Evolutionary conservation across 257 asterid species (phyloP), one percentile per base, ranked within the genome.

Genomic region (Capsicum pubescens): DNA sequence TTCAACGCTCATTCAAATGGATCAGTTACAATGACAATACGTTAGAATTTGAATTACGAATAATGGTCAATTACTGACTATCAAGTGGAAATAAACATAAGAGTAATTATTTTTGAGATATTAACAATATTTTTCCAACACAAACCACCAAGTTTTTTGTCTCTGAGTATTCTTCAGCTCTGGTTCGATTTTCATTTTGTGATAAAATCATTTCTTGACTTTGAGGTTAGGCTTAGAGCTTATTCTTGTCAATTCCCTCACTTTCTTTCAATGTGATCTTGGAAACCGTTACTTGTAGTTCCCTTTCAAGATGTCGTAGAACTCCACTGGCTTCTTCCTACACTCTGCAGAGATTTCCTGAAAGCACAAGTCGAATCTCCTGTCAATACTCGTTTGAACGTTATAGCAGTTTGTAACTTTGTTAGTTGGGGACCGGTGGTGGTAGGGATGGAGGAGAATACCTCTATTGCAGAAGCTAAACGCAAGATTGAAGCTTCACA

Each of bases 401-500:
- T 52, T 19, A 21, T 76, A 74, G 63, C 48, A 13, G 81, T 21
- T 50, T 6, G 61, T 68, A 15, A 36, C 76, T 68, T 68, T 39
- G 55, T 54, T 76, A 14, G 21, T 3, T 50, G 63, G 81, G 63
- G 21, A 0, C 8, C 9, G 14, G 5, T 12, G 61, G 46, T 21
- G 21, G 63, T 19, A 12, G 26, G 61, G 15, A 3, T 0, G 48
- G 80, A 52, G 63, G 81, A 52, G 81, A 79, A 44, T 86, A 96
- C 99, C 97, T 94, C 96, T 8, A 97, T 44, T 6, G 97, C 94
- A 88, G 96, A 91, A 79, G 98, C 98, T 87, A 97, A 89, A 82
- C 93, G 98, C 86, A 95, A 87, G 76, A 95, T 71, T 44, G 99
- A 90, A 84, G 99, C 98, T 87, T 95, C 99, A 83, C 93, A 85